Evolutionary conservation across 768 basidiomycete species (phyloP), one percentile per base, ranked within the genome.

Genomic region (Lenzites betulinus): DNA sequence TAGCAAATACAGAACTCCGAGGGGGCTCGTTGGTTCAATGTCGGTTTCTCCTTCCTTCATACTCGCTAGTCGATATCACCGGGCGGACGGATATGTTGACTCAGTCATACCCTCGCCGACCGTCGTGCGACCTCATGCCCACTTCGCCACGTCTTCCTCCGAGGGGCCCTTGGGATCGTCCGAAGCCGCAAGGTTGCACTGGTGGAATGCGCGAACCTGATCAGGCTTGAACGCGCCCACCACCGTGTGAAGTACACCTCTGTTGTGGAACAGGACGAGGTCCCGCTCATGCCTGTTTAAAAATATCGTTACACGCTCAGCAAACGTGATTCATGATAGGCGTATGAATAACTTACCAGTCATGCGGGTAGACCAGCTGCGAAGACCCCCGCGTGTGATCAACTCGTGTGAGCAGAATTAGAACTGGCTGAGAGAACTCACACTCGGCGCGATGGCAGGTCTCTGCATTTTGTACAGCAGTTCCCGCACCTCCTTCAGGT

Each of bases 181-280:
- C 38, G 87, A 88, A 3, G 87, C 89, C 22, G 92, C 92, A n/a
- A 95, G 80, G 70, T 93, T 93, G 76, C 92, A 93, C 74, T 91
- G 89, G 69, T 92, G 90, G 78, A 92, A 92, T 23, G 84, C 85
- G 30, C 90, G 80, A 6, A 90, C 83, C 71, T 89, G 80, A 43
- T 86, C 84, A 33, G 79, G 76, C 58, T 72, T 79, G 73, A 95
- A 92, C 16, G 88, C 84, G 25, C 88, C 89, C 16, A 89, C 87
- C 66, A 94, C 92, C 5, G 87, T 81, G 68, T 94, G 93, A 42
- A 93, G 74, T 11, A 92, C 79, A 11, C 91, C 91, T 8, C 91
- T 83, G 74, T 95, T 94, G 71, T 94, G 90, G 82, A 95, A 94
- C 30, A 95, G 71, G 3, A 92, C 85, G 20, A 95, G 79, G 66